Evolutionary conservation across 768 basidiomycete species (phyloP), one percentile per base, ranked within the genome.

Genomic region (Phaeolepiota aurea): DNA sequence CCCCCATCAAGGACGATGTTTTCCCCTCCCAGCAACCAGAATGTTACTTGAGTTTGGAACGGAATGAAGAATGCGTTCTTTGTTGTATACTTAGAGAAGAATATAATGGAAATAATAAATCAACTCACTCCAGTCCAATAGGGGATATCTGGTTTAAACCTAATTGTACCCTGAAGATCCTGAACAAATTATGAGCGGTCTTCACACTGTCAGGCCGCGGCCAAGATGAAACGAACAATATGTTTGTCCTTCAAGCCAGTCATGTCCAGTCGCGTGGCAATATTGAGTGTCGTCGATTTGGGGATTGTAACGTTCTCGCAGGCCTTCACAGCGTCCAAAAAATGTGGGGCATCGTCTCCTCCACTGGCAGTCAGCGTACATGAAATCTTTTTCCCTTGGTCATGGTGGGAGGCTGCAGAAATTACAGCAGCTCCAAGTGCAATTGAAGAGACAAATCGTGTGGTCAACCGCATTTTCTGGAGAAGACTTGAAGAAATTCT

Each of bases 11-110:
- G 49, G 5, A 57, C 21, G 30, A 75, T 61, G 43, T 74, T 70
- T 20, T 62, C 55, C 3, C 75, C 75, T 20, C 74, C 74, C 2
- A 77, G 53, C 3, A 75, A 56, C 76, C 75, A 80, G 49, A 74
- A 75, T 3, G 73, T 68, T 18, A 70, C 54, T 48, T 74, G 72
- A 0, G 64, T 69, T 50, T 76, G 75, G 58, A 74, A 78, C 12
- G 68, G 57, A 41, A 76, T 70, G 40, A 62, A 63, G 51, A 76
- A 76, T 3, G 56, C 72, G 45, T 76, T 76, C 68, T 74, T 9
- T 35, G 9, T 10, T 14, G 28, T 14, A 14, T 31, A 31, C 14
- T 31, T 10, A 10, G 9, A 31, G 28, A 10, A 9, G 14, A 31
- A 14, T 14, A 10, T 31, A 10, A 14, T 9, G 14, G 36, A 3